A percentile compares a stretch with the other conserved stretches of the same genome.
These are phyloP conservation scores for Kwoniella mangroviensis DNA, from an alignment of 768 basidiomycete genomes.

Conservation along the genomic window DNA sequence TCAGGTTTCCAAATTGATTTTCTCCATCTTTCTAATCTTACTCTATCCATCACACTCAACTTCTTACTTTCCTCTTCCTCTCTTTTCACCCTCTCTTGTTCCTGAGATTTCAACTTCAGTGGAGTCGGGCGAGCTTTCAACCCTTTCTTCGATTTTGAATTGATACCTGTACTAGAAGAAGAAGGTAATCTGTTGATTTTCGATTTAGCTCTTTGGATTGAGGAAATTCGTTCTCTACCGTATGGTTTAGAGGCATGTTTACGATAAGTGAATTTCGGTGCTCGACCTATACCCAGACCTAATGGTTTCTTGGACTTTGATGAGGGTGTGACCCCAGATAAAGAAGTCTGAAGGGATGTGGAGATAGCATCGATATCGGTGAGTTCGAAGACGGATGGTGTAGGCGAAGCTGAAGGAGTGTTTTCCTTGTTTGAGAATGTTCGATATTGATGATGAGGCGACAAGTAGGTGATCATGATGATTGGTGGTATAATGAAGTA, in stretches of 20 bases:
- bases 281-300: constrained; percentile 28
- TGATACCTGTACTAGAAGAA: not conserved
- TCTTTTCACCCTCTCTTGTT: not conserved
- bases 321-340: constrained; percentile 17
- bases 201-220: constrained; percentile 26
- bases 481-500: too few species aligned
- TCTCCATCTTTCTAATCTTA: constrained; percentile 18
- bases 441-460: constrained; percentile 16
- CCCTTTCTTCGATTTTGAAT: constrained; percentile 1
- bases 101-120: constrained; percentile 6
- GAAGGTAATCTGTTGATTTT: constrained; percentile 12
- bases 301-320: constrained; percentile 13
- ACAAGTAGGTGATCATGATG: constrained; percentile 21
- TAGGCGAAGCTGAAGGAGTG: constrained; percentile 12
- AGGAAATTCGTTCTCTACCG: constrained; percentile 11
- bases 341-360: constrained; percentile 20
- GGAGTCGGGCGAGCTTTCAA: constrained; percentile 7
- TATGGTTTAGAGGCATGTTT: constrained; percentile 26
- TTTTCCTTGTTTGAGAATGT: constrained; percentile 29
- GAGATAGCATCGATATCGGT: constrained; percentile 27
- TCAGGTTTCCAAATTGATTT: constrained; percentile 14
- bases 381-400: constrained; percentile 15
- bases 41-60: constrained; percentile 15
- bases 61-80: constrained; percentile 5
- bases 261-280: constrained; percentile 23